Base-by-base conservation (phyloP, 306 rosid genomes). In the Cicer judaicum region DNA sequence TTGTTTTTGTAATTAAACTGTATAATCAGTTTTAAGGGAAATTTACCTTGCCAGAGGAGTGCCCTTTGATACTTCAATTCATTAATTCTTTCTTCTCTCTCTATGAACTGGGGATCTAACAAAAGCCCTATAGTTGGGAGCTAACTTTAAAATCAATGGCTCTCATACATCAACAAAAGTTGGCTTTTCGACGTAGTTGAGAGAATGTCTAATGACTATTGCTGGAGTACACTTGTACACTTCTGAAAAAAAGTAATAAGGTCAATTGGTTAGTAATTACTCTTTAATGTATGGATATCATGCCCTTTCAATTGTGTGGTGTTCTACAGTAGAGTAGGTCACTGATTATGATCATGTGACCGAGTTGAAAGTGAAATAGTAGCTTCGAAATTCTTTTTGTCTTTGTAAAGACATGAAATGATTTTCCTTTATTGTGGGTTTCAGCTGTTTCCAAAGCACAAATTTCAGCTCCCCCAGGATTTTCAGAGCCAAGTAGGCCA, bases 401-500 rank as follows among this genome's bases (percentile, higher is more conserved):
- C 68, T 57, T 57, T 61, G 41, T 67, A 61, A 50, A 15, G 49
- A 41, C 68, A 41, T 74, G 24, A 65, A 74, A 65, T 74, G 43
- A 64, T 48, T 19, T 80, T 65, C 57, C 56, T 70, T 46, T 50
- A 46, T 69, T 24, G 41, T 72, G 72, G 53, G 8, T 69, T 79
- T 48, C 86, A 87, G 94, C 86, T 10, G 84, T 68, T 84, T 75
- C 97, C 12, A 89, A 97, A 84, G 82, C 92, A 73, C 98, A 90
- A 74, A 64, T 86, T 24, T 88, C 96, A 7, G 98, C 87, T 3
- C 97, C 98, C 7, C 98, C 97, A 43, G 97, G 98, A 36, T 93
- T 93, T 80, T 87, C 96, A 10, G 85, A 83, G 71, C 92, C 96
- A 39, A 88, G 82, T 80, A 77, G 93, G 87, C 86, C 85, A 39